Conservation (phyloP, 2,329 filamentous ascomycete species). For the Fusarium chuoi region DNA sequence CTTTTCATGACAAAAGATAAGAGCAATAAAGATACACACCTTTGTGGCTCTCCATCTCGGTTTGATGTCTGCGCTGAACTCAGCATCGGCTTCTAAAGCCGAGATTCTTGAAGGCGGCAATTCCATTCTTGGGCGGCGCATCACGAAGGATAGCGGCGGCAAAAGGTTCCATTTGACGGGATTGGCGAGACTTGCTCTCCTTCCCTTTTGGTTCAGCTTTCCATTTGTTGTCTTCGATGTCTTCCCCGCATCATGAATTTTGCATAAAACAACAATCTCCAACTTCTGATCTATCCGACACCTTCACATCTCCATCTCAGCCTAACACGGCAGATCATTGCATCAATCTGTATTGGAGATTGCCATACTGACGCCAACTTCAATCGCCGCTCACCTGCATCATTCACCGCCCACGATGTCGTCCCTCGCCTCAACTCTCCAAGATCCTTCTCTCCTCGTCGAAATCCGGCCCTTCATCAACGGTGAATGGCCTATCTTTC, state of each 20-base stretch:
- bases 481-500: constrained; percentile 77
- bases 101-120: background rate
- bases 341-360: background rate
- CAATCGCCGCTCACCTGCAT: background rate
- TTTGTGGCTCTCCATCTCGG: background rate
- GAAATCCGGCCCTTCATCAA: constrained; percentile 68
- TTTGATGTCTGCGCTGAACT: background rate
- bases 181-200: background rate
- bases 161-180: background rate
- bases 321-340: background rate
- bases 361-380: background rate
- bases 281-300: background rate
- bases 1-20: no score
- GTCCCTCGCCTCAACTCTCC: constrained; percentile 11
- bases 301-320: background rate
- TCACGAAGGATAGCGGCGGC: background rate
- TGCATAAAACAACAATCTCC: background rate
- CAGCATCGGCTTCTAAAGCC: constrained; percentile 8
- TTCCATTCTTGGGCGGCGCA: background rate
- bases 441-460: constrained; percentile 19
- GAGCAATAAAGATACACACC: no score
- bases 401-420: background rate
- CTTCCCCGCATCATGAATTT: background rate
- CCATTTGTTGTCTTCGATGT: background rate
- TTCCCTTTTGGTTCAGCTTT: background rate